Base-by-base conservation (phyloP, 257 asterid species). In the Capsicum pubescens region DNA sequence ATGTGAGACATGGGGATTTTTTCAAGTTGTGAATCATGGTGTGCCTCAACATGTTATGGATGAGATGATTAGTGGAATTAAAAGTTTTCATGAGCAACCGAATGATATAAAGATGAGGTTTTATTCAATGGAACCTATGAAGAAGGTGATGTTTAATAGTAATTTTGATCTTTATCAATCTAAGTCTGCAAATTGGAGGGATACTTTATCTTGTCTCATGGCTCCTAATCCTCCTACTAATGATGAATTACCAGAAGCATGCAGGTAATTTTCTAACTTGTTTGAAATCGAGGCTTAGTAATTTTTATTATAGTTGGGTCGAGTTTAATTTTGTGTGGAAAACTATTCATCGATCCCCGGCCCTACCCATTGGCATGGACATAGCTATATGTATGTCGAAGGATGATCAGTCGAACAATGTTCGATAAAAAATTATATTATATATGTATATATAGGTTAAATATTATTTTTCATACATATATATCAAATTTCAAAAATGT, bases 11-110 rank as follows among this genome's bases (percentile, higher is more conserved):
- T 83, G 83, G 83, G 86, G 83, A 9, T 78, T 84, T 63, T 84
- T 84, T 58, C 86, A 84, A 69, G 82, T 84, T 59, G 79, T 84
- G n/a, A 84, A 84, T 35, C 86, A 84, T 84, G 83, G 83, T 46
- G 36, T 77, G 1, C 79, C 86, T 26, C 63, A 57, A 4, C 59
- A 52, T 16, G 67, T 63, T 52, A 59, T 84, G 86, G 83, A 84
- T 77, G 86, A 78, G 57, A 84, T 84, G 86, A 60, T 84, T 8
- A 2, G 7, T 9, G 86, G 83, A 63, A 42, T 78, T 60, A 5
- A 14, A 46, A 3, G 83, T 8, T 84, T 84, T 16, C 52, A 77
- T 42, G 83, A 84, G 60, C 83, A 50, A 17, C 57, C 82, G 14
- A 77, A 17, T 26, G 70, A 84, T 56, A 32, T 7, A 26, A 84